These are phyloP conservation scores for Lactarius quietus DNA, from an alignment of 768 basidiomycete genomes.

Conservation along the genomic window DNA sequence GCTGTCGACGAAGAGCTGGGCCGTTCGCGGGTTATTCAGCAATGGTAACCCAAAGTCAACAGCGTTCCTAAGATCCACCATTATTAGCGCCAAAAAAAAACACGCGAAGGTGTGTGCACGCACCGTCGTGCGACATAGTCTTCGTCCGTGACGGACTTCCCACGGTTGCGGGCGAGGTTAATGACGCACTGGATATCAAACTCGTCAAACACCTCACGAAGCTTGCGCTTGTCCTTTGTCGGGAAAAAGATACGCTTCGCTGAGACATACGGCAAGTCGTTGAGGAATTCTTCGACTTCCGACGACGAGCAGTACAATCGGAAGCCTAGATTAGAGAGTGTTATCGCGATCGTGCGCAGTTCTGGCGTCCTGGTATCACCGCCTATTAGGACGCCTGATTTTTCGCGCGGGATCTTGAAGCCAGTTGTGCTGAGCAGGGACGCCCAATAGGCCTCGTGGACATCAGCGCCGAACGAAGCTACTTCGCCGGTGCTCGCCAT, in stretches of 20 bases:
- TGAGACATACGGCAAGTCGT: slow-evolving; percentile 67
- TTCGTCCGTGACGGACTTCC: slow-evolving; percentile 74
- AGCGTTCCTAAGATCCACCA: slow-evolving; percentile 11
- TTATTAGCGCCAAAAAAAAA: slow-evolving; percentile 5
- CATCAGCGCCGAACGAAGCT: slow-evolving; percentile 88
- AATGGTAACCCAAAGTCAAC: slow-evolving; percentile 63
- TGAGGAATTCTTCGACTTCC: slow-evolving; percentile 76
- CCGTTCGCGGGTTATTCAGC: slow-evolving; percentile 86
- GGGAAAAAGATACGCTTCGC: slow-evolving; percentile 96
- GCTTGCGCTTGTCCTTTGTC: slow-evolving; percentile 90
- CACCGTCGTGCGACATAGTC: slow-evolving; percentile 94
- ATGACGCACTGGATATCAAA: slow-evolving; percentile 93
- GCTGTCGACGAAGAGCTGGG: slow-evolving; percentile 87
- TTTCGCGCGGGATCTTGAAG: slow-evolving; percentile 83
- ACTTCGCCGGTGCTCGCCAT: slow-evolving; percentile 99
- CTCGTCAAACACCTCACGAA: slow-evolving; percentile 91
- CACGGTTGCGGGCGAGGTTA: slow-evolving; percentile 83
- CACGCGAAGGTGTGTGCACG: slow-evolving; percentile 29
- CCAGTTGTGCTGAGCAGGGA: slow-evolving; percentile 93
- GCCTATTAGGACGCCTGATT: slow-evolving; percentile 88
- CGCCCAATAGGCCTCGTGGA: slow-evolving; percentile 96
- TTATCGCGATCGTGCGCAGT: slow-evolving; percentile 78
- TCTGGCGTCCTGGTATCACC: slow-evolving; percentile 88
- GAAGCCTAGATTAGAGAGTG: slow-evolving; percentile 84
- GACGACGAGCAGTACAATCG: slow-evolving; percentile 88